These are phyloP conservation scores for Dysphania ambrosioides DNA, from an alignment of 148 eudicot genomes.

Conservation along the genomic window DNA sequence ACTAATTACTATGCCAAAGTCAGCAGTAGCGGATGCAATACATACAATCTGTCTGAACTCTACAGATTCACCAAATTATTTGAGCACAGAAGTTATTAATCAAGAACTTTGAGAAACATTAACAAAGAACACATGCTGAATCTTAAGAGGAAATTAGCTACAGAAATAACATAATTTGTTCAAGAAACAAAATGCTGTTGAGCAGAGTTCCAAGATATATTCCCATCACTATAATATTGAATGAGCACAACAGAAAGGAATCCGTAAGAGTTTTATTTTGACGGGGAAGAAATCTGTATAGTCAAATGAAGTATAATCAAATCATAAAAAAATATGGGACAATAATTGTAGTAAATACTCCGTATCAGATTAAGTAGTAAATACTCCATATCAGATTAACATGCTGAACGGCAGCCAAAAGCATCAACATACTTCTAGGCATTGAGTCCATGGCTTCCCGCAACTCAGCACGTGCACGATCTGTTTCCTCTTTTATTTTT, in stretches of 20 bases:
- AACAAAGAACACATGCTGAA: not conserved
- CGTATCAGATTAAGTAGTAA: too few relatives aligned
- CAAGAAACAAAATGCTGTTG: too few relatives aligned
- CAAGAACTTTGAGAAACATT: not conserved
- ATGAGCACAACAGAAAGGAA: too few relatives aligned
- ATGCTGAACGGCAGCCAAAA: too few relatives aligned
- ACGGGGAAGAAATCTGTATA: not conserved
- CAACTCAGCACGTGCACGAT: constrained; percentile 53
- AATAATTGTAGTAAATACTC: not conserved
- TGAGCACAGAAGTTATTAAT: not conserved
- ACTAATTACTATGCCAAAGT: not conserved
- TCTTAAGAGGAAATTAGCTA: too few relatives aligned
- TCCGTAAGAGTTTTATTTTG: too few relatives aligned
- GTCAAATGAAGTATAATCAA: not conserved
- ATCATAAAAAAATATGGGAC: not conserved
- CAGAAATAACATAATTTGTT: too few relatives aligned
- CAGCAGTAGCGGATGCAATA: not conserved
- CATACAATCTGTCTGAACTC: not conserved
- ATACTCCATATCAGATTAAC: too few relatives aligned
- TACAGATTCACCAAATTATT: not conserved
- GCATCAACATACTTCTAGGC: constrained; percentile 50
- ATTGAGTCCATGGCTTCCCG: constrained; percentile 43
- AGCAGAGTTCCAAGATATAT: not conserved
- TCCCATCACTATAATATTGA: not conserved
- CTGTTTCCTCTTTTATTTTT: constrained; percentile 49